A percentile compares a stretch with the other conserved stretches of the same genome.
Evolutionary conservation across 106 monocot species (phyloP).

Genomic region (Narthecium ossifragum): DNA sequence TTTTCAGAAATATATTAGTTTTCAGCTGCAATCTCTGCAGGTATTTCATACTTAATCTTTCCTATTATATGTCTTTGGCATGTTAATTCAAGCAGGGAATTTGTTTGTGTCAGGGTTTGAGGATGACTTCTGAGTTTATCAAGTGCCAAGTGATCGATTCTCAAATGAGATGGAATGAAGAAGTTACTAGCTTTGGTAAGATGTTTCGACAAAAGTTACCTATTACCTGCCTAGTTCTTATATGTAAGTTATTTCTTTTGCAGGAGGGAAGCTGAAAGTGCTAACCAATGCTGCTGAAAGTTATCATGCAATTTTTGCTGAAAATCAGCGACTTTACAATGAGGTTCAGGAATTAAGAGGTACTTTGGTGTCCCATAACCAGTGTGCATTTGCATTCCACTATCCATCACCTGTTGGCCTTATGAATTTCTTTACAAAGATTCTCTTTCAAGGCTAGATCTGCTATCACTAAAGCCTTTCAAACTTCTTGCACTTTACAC

Average conservation of each 20-base stretch:
- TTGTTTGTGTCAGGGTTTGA: conserved; percentile 44
- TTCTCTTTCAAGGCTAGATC: no score
- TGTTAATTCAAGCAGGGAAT: not conserved
- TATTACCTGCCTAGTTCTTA: no score
- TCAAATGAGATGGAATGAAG: conserved; percentile 55
- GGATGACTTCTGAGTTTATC: conserved; percentile 50
- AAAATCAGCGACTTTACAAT: conserved; percentile 83
- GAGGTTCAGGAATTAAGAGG: conserved; percentile 96
- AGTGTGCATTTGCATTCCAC: no score
- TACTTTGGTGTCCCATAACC: conserved; percentile 5
- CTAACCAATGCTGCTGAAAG: conserved; percentile 88
- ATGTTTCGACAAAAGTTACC: no score
- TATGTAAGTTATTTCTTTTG: conserved; percentile 5
- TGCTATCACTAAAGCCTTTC: no score
- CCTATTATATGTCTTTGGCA: conserved; percentile 10
- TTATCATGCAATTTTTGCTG: conserved; percentile 77
- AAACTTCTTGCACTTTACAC: no score
- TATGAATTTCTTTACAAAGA: no score
- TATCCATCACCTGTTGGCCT: no score
- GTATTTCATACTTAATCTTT: conserved; percentile 26
- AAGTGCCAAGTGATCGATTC: conserved; percentile 44
- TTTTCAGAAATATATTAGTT: conserved; percentile 45
- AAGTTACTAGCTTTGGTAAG: conserved; percentile 62
- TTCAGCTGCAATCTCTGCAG: conserved; percentile 54
- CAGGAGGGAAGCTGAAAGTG: conserved; percentile 67